Base-by-base conservation (phyloP, 2,329 filamentous ascomycete genomes). In the Xenoacremonium recifei region DNA sequence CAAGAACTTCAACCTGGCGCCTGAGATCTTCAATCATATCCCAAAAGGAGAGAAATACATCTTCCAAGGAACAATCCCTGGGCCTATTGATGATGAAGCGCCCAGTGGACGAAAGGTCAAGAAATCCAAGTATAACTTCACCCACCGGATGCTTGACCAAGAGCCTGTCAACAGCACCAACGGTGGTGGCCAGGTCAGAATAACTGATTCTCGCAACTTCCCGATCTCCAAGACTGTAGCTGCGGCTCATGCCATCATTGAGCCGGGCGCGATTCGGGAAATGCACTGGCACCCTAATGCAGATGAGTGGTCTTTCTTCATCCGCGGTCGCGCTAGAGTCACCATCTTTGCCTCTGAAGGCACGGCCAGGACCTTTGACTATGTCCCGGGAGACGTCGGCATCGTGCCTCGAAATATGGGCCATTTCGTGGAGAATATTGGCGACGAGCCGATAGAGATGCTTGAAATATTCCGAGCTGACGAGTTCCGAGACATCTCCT, bases 221-320 rank as follows among this genome's bases (percentile, higher is more conserved):
- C 80, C 81, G 21, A 76, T 89, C 47, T 87, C 85, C 34, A 82
- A 79, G 62, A 86, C 82, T 0, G 77, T 90, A 16, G 84, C 86
- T 0, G 85, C 86, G 1, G 87, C 85, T 1, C 77, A 89, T 55
- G 76, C 87, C 15, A 77, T 77, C 27, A 86, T 91, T 47, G 71
- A 85, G 49, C 85, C 86, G 0, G 84, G 84, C 12, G 84, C 83
- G 0, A 71, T 90, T 59, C 77, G 86, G 9, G 86, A 89, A 67
- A 89, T 91, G 75, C 87, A 91, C 69, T 91, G 87, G 87, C 87
- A 91, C 58, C 85, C 85, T 1, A 82, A 80, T 33, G 85, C 85
- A 11, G 87, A 90, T 56, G 86, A 90, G 62, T 91, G 86, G 86
- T 86, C 81, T 6, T 91, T 87, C 65, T 89, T 91, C 70, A 79